Percentiles rank a stretch among this genome's conserved stretches.
Conservation (phyloP, 495 filamentous ascomycete species). For the Penicillium bialowiezense region DNA sequence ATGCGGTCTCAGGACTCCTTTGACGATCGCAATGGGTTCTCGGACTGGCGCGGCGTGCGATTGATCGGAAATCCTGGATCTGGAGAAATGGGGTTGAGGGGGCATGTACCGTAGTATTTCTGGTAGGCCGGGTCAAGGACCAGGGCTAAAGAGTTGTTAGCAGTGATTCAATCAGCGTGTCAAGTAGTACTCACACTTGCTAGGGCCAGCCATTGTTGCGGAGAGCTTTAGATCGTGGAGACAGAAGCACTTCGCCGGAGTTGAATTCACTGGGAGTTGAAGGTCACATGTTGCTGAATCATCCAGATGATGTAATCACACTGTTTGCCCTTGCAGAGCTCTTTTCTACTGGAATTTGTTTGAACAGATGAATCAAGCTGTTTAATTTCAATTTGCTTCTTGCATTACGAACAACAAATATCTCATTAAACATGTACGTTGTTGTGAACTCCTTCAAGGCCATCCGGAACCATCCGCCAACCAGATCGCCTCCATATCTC, state of each 20-base stretch:
- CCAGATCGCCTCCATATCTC: slow-evolving; percentile 2
- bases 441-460: background rate
- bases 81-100: slow-evolving; percentile 12
- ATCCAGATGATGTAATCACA: slow-evolving; percentile 6
- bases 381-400: too few species aligned
- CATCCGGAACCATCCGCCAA: slow-evolving; percentile 2
- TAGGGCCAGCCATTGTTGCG: slow-evolving; percentile 48
- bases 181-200: slow-evolving; percentile 38
- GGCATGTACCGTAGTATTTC: slow-evolving; percentile 65
- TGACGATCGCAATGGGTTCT: background rate
- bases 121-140: slow-evolving; percentile 74
- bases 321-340: background rate
- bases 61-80: background rate
- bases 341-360: background rate
- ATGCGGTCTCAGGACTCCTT: background rate
- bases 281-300: slow-evolving; percentile 12
- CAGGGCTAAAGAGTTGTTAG: slow-evolving; percentile 41
- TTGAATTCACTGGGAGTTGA: slow-evolving; percentile 5
- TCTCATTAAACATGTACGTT: background rate
- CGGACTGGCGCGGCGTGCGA: background rate
- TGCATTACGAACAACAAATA: too few species aligned
- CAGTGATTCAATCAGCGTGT: background rate
- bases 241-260: slow-evolving; percentile 6
- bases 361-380: too few species aligned
- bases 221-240: slow-evolving; percentile 13